Percentiles rank a stretch among this genome's conserved stretches.
Conservation (phyloP, 768 basidiomycete genomes). For the Agaricus subrufescens region DNA sequence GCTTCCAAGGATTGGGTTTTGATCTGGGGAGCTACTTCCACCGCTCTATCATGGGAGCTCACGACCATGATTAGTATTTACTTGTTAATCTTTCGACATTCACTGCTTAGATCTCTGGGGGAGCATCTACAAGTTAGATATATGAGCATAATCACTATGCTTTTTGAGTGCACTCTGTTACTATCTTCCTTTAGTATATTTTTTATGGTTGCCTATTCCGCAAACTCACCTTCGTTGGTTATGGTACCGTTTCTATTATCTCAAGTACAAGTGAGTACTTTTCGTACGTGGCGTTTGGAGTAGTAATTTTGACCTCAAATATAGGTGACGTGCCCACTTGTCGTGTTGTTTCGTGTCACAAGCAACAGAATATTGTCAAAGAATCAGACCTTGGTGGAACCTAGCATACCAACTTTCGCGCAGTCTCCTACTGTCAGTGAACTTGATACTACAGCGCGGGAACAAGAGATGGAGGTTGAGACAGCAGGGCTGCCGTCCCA, state of each 20-base stretch:
- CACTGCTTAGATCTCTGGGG: not conserved
- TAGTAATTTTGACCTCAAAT: not conserved
- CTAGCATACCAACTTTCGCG: not conserved
- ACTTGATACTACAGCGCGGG: too few relatives aligned
- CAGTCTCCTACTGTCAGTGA: too few relatives aligned
- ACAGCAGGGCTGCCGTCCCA: too few relatives aligned
- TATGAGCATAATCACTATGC: not conserved
- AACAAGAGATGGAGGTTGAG: too few relatives aligned
- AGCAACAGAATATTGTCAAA: not conserved
- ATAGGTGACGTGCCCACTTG: not conserved
- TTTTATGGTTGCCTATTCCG: not conserved
- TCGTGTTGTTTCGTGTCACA: not conserved
- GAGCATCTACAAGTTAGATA: not conserved
- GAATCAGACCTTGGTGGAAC: not conserved
- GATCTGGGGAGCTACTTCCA: not conserved
- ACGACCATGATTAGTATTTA: not conserved
- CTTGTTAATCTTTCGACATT: not conserved
- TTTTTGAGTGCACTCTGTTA: not conserved
- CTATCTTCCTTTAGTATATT: constrained; percentile 1
- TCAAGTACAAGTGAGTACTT: not conserved
- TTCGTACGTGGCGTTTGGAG: not conserved
- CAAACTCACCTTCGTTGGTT: not conserved
- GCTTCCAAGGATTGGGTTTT: not conserved
- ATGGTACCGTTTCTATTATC: constrained; percentile 4
- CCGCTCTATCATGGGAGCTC: not conserved